Evolutionary conservation across 1,139 yeast species (phyloP).

Genomic region (Candida labiduridarum): DNA sequence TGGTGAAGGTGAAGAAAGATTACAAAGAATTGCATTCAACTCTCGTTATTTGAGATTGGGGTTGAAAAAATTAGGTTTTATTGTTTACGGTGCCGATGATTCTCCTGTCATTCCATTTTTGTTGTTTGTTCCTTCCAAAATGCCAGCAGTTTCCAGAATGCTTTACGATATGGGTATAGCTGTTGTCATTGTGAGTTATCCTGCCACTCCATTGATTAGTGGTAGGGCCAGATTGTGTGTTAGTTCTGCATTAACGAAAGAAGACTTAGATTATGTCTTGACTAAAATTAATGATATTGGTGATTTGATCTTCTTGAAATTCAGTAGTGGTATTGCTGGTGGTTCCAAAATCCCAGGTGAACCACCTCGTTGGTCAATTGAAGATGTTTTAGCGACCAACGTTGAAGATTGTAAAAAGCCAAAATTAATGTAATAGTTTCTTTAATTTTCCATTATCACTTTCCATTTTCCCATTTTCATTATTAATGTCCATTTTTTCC

Average conservation of each 20-base stretch:
- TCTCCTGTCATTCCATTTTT: conserved; percentile 93
- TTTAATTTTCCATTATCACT: not conserved
- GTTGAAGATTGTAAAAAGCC: conserved; percentile 67
- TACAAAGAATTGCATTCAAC: conserved; percentile 92
- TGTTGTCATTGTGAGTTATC: conserved; percentile 95
- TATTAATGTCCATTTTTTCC: not conserved
- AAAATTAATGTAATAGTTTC: conserved; percentile 16
- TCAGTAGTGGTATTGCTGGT: conserved; percentile 76
- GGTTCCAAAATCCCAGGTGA: conserved; percentile 58
- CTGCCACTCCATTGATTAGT: conserved; percentile 91
- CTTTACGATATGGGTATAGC: conserved; percentile 82
- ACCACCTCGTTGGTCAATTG: conserved; percentile 74
- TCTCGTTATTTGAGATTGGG: conserved; percentile 92
- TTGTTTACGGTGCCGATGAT: conserved; percentile 93
- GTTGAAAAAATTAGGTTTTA: conserved; percentile 87
- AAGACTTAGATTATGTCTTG: conserved; percentile 83
- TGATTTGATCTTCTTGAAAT: conserved; percentile 71
- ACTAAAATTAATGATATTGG: conserved; percentile 79
- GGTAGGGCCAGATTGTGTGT: conserved; percentile 94
- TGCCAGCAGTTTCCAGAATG: conserved; percentile 89
- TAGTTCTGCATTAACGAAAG: conserved; percentile 88
- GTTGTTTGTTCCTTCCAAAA: conserved; percentile 86
- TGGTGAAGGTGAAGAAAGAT: conserved; percentile 90
- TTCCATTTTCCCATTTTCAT: not conserved
- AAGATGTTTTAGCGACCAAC: conserved; percentile 73